Conservation (phyloP, 2,329 filamentous ascomycete genomes). For the Aspergillus glaucus region DNA sequence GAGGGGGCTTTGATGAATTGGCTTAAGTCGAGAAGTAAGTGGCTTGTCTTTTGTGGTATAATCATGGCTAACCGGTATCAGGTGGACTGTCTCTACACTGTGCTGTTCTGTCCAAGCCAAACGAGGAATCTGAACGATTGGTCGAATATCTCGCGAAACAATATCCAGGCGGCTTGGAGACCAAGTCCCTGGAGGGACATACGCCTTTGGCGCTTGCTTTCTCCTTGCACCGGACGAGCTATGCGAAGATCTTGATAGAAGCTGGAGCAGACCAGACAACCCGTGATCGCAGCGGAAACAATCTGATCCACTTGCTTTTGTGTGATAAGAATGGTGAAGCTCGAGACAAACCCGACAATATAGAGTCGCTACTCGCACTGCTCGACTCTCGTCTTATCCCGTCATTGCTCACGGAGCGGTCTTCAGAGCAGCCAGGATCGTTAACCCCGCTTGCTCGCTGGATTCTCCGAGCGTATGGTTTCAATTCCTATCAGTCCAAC, state of each 20-base stretch:
- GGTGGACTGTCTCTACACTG: conserved; percentile 57
- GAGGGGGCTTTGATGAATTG: conserved; percentile 54
- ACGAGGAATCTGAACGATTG: conserved; percentile 45
- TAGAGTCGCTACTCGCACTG: conserved; percentile 58
- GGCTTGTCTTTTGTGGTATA: neutral
- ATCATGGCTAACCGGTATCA: conserved; percentile 7
- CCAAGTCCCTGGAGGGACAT: conserved; percentile 39
- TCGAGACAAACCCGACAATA: conserved; percentile 27
- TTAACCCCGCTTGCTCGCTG: conserved; percentile 52
- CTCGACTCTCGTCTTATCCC: conserved; percentile 46
- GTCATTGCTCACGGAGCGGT: conserved; percentile 27
- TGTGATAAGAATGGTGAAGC: conserved; percentile 21
- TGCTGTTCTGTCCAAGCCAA: conserved; percentile 47
- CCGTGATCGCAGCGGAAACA: conserved; percentile 57
- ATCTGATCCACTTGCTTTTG: conserved; percentile 60
- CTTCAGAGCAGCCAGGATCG: conserved; percentile 18
- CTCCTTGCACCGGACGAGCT: conserved; percentile 30
- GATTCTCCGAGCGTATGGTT: conserved; percentile 31
- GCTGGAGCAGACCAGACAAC: conserved; percentile 64
- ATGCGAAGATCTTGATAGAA: conserved; percentile 54
- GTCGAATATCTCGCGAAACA: conserved; percentile 61
- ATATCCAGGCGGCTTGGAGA: conserved; percentile 57
- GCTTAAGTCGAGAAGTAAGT: conserved; percentile 45
- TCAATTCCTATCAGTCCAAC: neutral
- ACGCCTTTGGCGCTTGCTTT: conserved; percentile 68